Percentiles rank a stretch among this genome's conserved stretches.
Conservation (phyloP, 306 rosid genomes). For the Prunus davidiana region DNA sequence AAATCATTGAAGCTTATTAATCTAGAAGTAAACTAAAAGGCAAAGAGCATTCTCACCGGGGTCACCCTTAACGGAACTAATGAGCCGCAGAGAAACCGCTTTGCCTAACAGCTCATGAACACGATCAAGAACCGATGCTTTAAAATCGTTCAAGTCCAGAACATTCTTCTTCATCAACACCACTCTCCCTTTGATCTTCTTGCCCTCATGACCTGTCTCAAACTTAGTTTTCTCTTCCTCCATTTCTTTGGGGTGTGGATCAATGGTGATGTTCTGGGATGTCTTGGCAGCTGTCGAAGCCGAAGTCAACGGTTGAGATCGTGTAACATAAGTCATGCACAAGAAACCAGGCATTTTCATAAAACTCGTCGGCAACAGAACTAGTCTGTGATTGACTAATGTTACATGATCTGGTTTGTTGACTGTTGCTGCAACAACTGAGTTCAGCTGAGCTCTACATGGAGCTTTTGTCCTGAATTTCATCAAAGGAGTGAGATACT, state of each 20-base stretch:
- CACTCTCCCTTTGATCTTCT: slow-evolving; percentile 53
- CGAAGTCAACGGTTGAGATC: neutral
- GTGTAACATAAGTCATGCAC: neutral
- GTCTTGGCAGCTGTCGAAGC: neutral
- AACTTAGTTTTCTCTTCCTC: too few relatives aligned
- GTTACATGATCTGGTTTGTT: neutral
- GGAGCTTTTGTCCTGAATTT: neutral
- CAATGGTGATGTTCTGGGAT: neutral
- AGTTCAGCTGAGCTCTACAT: slow-evolving; percentile 1
- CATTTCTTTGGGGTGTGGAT: neutral
- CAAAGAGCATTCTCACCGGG: slow-evolving; percentile 29
- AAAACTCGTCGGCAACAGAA: neutral
- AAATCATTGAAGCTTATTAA: neutral
- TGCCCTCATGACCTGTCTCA: neutral
- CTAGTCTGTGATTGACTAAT: neutral
- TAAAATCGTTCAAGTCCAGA: slow-evolving; percentile 60
- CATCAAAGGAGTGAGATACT: slow-evolving; percentile 2
- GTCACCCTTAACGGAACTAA: slow-evolving; percentile 50
- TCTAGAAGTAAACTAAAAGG: neutral
- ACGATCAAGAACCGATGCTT: slow-evolving; percentile 48
- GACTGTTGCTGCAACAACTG: neutral
- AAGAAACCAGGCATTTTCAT: neutral
- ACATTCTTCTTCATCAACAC: slow-evolving; percentile 73
- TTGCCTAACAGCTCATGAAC: slow-evolving; percentile 60
- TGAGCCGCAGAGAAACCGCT: slow-evolving; percentile 50